Conservation (phyloP, 2,329 filamentous ascomycete genomes). For the Exophiala phaeomuriformis region DNA sequence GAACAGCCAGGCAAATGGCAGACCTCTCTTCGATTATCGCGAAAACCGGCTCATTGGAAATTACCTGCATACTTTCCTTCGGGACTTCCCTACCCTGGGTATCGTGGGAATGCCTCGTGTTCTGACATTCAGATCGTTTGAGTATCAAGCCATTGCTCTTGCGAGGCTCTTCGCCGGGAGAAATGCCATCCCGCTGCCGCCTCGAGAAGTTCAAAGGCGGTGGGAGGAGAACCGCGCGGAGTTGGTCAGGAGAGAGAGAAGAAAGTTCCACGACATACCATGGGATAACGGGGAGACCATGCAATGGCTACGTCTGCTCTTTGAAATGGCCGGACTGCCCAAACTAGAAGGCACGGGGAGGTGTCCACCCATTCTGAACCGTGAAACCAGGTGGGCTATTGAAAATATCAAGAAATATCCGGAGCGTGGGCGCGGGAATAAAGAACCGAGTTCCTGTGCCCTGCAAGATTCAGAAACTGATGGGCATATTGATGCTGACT, state of each 20-base stretch:
- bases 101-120: conserved; percentile 39
- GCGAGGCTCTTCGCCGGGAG: conserved; percentile 53
- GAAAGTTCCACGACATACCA: conserved; percentile 23
- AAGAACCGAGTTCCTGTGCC: not conserved
- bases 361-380: conserved; percentile 21
- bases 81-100: conserved; percentile 44
- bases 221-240: conserved; percentile 50
- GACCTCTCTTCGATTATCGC: conserved; percentile 45
- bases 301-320: conserved; percentile 20
- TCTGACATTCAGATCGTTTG: conserved; percentile 61
- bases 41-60: conserved; percentile 38
- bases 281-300: conserved; percentile 26
- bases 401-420: conserved; percentile 20
- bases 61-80: conserved; percentile 51
- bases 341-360: conserved; percentile 21
- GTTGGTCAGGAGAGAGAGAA: conserved; percentile 14
- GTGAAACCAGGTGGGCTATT: conserved; percentile 27
- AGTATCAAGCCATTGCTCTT: conserved; percentile 59
- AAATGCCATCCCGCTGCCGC: conserved; percentile 41
- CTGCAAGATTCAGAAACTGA: not conserved
- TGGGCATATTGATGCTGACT: not conserved
- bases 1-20: conserved; percentile 44
- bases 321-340: conserved; percentile 21
- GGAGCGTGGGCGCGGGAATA: conserved; percentile 5
- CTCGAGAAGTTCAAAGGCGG: conserved; percentile 41